A percentile compares a stretch with the other conserved stretches of the same genome.
These are phyloP conservation scores for Nigrospora sphaerica DNA, from an alignment of 2,329 filamentous ascomycete genomes.

Conservation along the genomic window DNA sequence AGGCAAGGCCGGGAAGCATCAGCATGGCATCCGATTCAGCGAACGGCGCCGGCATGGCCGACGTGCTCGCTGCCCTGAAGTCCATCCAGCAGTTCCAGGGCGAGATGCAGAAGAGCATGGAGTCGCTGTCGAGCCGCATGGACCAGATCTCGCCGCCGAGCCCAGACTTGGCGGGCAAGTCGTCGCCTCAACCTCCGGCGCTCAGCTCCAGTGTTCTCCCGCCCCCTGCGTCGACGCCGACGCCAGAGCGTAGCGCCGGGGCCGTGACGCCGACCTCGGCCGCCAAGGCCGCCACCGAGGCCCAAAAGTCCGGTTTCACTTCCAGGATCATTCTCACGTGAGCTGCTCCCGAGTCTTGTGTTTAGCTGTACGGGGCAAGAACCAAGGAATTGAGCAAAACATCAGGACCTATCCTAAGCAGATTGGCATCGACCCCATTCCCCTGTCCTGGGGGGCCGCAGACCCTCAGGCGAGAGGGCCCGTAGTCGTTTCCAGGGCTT, in stretches of 20 bases:
- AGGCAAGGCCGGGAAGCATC: neutral
- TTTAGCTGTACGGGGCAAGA: neutral
- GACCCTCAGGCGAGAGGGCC: conserved; percentile 74
- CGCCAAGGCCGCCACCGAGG: conserved; percentile 13
- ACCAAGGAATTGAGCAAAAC: conserved; percentile 5
- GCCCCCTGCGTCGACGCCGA: conserved; percentile 3
- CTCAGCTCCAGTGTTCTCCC: neutral
- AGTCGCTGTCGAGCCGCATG: neutral
- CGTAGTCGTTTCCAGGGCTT: conserved; percentile 74
- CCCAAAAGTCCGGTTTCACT: conserved; percentile 38
- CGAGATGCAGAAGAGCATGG: conserved; percentile 2
- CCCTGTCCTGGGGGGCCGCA: conserved; percentile 77
- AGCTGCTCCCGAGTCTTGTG: conserved; percentile 6
- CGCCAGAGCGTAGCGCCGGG: neutral
- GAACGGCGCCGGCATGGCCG: conserved; percentile 1
- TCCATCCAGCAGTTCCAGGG: conserved; percentile 1
- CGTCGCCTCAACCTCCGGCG: conserved; percentile 9
- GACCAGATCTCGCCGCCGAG: conserved; percentile 2
- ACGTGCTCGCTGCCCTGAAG: neutral
- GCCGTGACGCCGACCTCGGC: neutral
- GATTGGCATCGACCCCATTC: conserved; percentile 85
- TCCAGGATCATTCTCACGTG: conserved; percentile 51
- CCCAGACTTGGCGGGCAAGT: conserved; percentile 2
- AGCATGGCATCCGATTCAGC: conserved; percentile 1
- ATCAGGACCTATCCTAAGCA: conserved; percentile 81